Evolutionary conservation across 2,329 filamentous ascomycete genomes (phyloP).

Genomic region (Aureobasidium mangrovei): DNA sequence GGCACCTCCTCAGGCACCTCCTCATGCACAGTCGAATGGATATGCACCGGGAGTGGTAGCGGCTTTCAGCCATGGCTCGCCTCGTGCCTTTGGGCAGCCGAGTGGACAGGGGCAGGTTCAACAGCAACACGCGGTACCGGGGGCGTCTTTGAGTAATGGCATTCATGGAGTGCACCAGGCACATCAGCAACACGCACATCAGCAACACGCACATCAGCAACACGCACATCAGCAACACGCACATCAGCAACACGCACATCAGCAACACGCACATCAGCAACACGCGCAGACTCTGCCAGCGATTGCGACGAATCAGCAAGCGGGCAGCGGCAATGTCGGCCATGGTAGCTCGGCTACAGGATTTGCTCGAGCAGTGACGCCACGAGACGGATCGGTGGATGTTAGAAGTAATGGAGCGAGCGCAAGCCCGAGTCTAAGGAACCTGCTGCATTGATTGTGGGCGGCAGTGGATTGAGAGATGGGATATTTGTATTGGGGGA

Average conservation of each 20-base stretch:
- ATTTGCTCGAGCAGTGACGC: constrained; percentile 19
- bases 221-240: constrained; percentile 14
- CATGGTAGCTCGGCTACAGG: constrained; percentile 7
- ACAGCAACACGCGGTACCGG: background rate
- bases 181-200: constrained; percentile 13
- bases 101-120: background rate
- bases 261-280: constrained; percentile 15
- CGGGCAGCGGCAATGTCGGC: background rate
- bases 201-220: constrained; percentile 12
- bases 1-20: background rate
- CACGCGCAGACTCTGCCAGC: background rate
- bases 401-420: constrained; percentile 28
- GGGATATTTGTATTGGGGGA: too few species aligned
- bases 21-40: constrained; percentile 3
- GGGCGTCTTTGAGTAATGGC: background rate
- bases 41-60: background rate
- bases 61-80: background rate
- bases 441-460: constrained; percentile 33
- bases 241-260: constrained; percentile 7
- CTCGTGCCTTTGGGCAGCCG: constrained; percentile 1
- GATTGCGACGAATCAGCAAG: background rate
- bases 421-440: constrained; percentile 40
- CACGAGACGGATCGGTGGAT: constrained; percentile 20
- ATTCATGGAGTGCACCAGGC: constrained; percentile 1
- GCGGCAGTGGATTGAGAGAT: background rate